Conservation (phyloP, 805 yeast species). For the Candida mattraensis region DNA sequence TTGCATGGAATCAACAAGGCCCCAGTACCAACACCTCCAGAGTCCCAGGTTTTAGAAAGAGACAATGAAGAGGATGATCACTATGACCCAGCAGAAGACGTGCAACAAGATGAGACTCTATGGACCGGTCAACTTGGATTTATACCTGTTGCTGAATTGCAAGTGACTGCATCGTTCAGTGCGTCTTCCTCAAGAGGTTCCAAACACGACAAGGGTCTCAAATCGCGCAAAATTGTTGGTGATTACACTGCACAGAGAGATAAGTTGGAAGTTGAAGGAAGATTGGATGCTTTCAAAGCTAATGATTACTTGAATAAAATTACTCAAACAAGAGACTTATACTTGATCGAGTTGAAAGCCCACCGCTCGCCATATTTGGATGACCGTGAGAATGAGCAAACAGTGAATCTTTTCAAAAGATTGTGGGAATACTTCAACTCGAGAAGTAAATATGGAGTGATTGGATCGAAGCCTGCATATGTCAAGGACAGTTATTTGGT, state of each 20-base stretch:
- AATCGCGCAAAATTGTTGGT: slow-evolving; percentile 17
- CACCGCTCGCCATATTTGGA: slow-evolving; percentile 16
- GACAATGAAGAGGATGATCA: slow-evolving; percentile 8
- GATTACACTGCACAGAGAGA: slow-evolving; percentile 14
- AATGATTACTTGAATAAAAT: slow-evolving; percentile 54
- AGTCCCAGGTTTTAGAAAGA: slow-evolving; percentile 12
- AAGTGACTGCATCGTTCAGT: slow-evolving; percentile 14
- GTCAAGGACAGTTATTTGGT: slow-evolving; percentile 67
- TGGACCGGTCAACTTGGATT: slow-evolving; percentile 27
- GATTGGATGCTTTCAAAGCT: slow-evolving; percentile 55
- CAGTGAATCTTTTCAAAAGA: slow-evolving; percentile 27
- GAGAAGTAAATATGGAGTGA: slow-evolving; percentile 57
- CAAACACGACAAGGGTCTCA: slow-evolving; percentile 10
- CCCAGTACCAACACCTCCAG: slow-evolving; percentile 17
- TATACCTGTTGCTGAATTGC: slow-evolving; percentile 19
- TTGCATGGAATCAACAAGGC: slow-evolving; percentile 14
- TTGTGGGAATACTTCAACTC: slow-evolving; percentile 47
- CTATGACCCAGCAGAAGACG: slow-evolving; percentile 28
- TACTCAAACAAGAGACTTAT: slow-evolving; percentile 50
- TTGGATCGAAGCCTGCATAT: slow-evolving; percentile 46
- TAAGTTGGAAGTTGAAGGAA: slow-evolving; percentile 56
- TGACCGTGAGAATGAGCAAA: slow-evolving; percentile 29
- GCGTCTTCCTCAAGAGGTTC: slow-evolving; percentile 16
- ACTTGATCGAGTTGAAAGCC: slow-evolving; percentile 44
- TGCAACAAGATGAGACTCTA: slow-evolving; percentile 16